phyloP scores from a whole-genome alignment of 371 early-diverging fungal genomes.

The Phascolomyces articulosus region DNA sequence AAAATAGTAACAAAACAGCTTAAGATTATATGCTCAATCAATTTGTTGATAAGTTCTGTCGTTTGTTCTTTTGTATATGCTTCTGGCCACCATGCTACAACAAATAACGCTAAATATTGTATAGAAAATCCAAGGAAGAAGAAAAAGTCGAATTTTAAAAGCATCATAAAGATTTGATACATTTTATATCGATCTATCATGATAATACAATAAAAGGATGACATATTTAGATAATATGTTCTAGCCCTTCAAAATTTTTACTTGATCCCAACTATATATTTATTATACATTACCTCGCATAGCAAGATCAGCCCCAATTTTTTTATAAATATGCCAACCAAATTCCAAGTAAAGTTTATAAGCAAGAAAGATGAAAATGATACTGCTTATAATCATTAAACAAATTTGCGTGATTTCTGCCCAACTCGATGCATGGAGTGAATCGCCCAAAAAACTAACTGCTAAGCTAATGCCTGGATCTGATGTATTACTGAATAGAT shows the following conservation, averaged over 20 bases:
- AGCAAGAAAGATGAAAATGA: constrained; percentile 40
- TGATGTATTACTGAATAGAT: constrained; percentile 31
- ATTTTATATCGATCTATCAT: constrained; percentile 72
- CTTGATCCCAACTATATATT: neutral
- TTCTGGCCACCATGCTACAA: constrained; percentile 57
- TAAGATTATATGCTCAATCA: constrained; percentile 71
- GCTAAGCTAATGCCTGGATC: constrained; percentile 24
- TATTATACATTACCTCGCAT: constrained; percentile 68
- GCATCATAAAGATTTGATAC: constrained; percentile 87
- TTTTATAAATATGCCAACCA: constrained; percentile 91
- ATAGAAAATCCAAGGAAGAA: constrained; percentile 86
- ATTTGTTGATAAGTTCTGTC: constrained; percentile 41
- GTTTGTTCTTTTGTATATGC: constrained; percentile 55
- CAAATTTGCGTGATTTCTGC: constrained; percentile 51
- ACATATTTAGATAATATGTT: no score
- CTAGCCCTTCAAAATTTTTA: no score
- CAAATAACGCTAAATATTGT: constrained; percentile 80
- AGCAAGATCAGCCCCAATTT: constrained; percentile 89
- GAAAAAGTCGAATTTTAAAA: constrained; percentile 89
- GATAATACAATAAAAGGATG: neutral
- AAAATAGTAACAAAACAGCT: constrained; percentile 74
- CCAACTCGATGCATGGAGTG: constrained; percentile 44
- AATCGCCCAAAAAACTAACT: constrained; percentile 28
- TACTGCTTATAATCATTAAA: constrained; percentile 37
- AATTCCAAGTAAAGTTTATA: constrained; percentile 54